phyloP scores from a whole-genome alignment of 2,329 filamentous ascomycete species.

The Fusarium sp. region DNA sequence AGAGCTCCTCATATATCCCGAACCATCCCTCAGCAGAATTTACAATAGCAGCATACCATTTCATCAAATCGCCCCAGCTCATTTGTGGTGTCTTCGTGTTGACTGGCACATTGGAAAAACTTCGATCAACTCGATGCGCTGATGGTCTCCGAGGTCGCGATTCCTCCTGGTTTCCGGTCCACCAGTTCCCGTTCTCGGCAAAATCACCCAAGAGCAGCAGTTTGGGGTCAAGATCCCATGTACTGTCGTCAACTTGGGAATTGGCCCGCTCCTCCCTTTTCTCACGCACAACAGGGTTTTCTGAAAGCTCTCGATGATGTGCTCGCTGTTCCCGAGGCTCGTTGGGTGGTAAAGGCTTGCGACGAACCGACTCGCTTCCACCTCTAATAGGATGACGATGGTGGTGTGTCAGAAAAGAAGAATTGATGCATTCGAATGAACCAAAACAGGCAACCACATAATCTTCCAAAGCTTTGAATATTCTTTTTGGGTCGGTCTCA shows the following conservation, averaged over 20 bases:
- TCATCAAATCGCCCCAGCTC: constrained; percentile 78
- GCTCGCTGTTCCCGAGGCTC: constrained; percentile 53
- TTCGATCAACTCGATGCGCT: constrained; percentile 35
- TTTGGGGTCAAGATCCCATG: constrained; percentile 78
- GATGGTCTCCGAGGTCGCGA: constrained; percentile 36
- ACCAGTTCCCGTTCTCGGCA: constrained; percentile 87
- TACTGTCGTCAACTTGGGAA: constrained; percentile 36
- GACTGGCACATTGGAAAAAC: constrained; percentile 28
- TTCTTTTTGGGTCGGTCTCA: constrained; percentile 63
- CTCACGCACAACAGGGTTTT: constrained; percentile 49
- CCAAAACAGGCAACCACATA: constrained; percentile 80
- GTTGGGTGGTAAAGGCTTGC: constrained; percentile 47
- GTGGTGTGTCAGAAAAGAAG: constrained; percentile 74
- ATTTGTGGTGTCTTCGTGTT: constrained; percentile 72
- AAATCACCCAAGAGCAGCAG: constrained; percentile 81
- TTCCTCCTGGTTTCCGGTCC: constrained; percentile 74
- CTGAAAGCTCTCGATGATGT: constrained; percentile 55
- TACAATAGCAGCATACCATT: constrained; percentile 82
- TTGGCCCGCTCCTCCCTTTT: constrained; percentile 39
- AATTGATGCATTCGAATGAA: constrained; percentile 80
- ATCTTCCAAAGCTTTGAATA: constrained; percentile 84
- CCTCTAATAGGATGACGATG: constrained; percentile 54
- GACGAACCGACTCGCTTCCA: constrained; percentile 47
- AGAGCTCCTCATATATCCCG: constrained; percentile 69
- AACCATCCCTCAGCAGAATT: constrained; percentile 79